Percentiles rank a stretch among this genome's conserved stretches.
phyloP scores from a whole-genome alignment of 306 rosid species.

The Pueraria montana region DNA sequence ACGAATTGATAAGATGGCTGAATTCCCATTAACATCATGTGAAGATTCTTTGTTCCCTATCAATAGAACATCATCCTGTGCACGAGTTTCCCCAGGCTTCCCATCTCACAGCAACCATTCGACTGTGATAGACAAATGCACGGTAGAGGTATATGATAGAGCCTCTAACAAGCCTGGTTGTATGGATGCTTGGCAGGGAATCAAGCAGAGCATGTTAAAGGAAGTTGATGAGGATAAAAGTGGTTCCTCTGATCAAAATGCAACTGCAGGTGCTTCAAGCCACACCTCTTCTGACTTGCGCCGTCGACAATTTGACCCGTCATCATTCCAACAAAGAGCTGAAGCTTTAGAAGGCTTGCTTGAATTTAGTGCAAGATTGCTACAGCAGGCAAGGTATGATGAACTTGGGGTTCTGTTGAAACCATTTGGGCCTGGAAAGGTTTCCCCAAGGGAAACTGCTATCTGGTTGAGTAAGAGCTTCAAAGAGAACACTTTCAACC shows the following conservation, averaged over 20 bases:
- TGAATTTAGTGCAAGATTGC: slow-evolving; percentile 96
- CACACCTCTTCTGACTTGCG: slow-evolving; percentile 77
- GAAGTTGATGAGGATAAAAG: slow-evolving; percentile 62
- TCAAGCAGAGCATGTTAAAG: slow-evolving; percentile 66
- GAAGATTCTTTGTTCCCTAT: slow-evolving; percentile 67
- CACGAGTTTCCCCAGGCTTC: slow-evolving; percentile 67
- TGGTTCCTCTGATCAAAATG: slow-evolving; percentile 88
- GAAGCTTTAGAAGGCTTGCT: slow-evolving; percentile 99
- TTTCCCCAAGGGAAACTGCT: slow-evolving; percentile 98
- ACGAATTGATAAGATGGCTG: slow-evolving; percentile 94
- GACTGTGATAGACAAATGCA: slow-evolving; percentile 92
- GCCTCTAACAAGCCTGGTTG: slow-evolving; percentile 60
- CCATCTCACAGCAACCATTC: slow-evolving; percentile 66
- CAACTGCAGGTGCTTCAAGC: slow-evolving; percentile 96
- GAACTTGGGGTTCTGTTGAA: slow-evolving; percentile 96
- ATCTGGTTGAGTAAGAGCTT: slow-evolving; percentile 98
- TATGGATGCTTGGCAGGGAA: slow-evolving; percentile 73
- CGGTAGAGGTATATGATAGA: slow-evolving; percentile 69
- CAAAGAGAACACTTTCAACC: slow-evolving; percentile 77
- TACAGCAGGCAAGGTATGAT: slow-evolving; percentile 84
- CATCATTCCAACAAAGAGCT: slow-evolving; percentile 89
- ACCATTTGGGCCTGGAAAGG: slow-evolving; percentile 97
- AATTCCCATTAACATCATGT: slow-evolving; percentile 85
- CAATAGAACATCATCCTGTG: slow-evolving; percentile 56
- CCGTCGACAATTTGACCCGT: slow-evolving; percentile 75